A percentile compares a stretch with the other conserved stretches of the same genome.
Evolutionary conservation across 2,329 filamentous ascomycete species (phyloP).

Genomic region (Pyricularia pennisetigena): DNA sequence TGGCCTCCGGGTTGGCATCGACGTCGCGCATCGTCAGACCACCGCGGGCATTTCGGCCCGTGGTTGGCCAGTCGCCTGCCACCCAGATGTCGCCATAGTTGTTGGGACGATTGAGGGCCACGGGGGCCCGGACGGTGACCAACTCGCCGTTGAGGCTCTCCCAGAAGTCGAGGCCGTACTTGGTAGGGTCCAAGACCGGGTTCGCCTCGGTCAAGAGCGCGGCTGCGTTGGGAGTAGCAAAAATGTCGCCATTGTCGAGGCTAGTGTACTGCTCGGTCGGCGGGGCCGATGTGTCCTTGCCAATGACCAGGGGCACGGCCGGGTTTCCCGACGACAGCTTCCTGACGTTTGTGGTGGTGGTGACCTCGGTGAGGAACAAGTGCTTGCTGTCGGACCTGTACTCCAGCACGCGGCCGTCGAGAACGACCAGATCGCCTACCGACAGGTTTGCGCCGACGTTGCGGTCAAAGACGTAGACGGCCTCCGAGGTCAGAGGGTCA

Average conservation of each 20-base stretch:
- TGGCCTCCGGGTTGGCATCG: conserved; percentile 61
- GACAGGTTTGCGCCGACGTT: conserved; percentile 38
- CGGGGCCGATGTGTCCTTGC: conserved; percentile 43
- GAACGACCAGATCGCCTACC: conserved; percentile 51
- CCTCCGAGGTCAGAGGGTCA: conserved; percentile 50
- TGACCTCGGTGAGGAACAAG: conserved; percentile 53
- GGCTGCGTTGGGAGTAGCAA: conserved; percentile 52
- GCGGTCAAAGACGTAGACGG: conserved; percentile 53
- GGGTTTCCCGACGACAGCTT: conserved; percentile 4
- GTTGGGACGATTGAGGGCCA: conserved; percentile 50
- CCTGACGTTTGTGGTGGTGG: not conserved
- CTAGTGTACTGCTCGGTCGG: conserved; percentile 51
- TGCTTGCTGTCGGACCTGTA: conserved; percentile 33
- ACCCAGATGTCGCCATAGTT: conserved; percentile 61
- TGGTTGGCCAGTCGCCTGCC: conserved; percentile 51
- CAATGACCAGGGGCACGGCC: conserved; percentile 44
- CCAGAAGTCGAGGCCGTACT: conserved; percentile 66
- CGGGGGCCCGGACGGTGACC: conserved; percentile 50
- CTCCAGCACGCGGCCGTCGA: conserved; percentile 51
- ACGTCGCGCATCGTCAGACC: conserved; percentile 45
- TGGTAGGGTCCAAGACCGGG: conserved; percentile 47
- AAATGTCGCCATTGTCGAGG: conserved; percentile 56
- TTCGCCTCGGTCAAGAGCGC: conserved; percentile 48
- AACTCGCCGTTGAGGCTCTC: conserved; percentile 59
- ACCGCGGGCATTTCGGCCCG: conserved; percentile 51